These are phyloP conservation scores for Polyplosphaeria fusca DNA, from an alignment of 495 filamentous ascomycete genomes.

Conservation along the genomic window DNA sequence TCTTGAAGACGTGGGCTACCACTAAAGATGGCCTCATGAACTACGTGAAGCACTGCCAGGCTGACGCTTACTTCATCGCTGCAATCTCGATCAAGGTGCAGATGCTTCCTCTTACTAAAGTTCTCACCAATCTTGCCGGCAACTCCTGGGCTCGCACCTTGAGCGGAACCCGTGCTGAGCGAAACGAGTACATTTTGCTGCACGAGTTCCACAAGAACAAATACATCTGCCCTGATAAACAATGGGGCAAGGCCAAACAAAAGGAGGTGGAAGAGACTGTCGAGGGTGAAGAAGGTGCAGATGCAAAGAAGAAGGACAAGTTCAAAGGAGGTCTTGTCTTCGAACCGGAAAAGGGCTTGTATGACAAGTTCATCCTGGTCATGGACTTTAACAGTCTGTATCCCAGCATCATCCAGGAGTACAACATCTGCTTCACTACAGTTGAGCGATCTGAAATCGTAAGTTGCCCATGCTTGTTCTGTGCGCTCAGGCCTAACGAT, in stretches of 20 bases:
- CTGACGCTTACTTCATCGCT: constrained; percentile 93
- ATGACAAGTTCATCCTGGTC: constrained; percentile 93
- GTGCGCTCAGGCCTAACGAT: constrained; percentile 15
- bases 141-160: constrained; percentile 98
- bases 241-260: constrained; percentile 63
- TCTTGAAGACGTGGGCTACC: constrained; percentile 82
- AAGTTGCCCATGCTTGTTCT: constrained; percentile 38
- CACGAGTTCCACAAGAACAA: constrained; percentile 96
- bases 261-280: constrained; percentile 68
- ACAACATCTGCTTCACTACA: constrained; percentile 98
- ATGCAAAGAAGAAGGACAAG: constrained; percentile 93
- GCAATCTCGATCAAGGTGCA: constrained; percentile 83
- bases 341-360: constrained; percentile 93
- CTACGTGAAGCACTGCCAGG: constrained; percentile 85
- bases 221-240: constrained; percentile 95
- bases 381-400: constrained; percentile 99
- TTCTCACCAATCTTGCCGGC: constrained; percentile 92
- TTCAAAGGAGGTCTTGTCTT: constrained; percentile 98
- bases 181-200: constrained; percentile 97
- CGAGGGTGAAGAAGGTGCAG: constrained; percentile 67
- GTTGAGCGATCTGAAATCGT: constrained; percentile 70
- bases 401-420: constrained; percentile 98
- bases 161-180: constrained; percentile 91
- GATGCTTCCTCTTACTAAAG: constrained; percentile 89
- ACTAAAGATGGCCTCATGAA: constrained; percentile 85